These are phyloP conservation scores for Isoetes engelmannii DNA, from an alignment of 83 land plant genomes.

Conservation along the genomic window DNA sequence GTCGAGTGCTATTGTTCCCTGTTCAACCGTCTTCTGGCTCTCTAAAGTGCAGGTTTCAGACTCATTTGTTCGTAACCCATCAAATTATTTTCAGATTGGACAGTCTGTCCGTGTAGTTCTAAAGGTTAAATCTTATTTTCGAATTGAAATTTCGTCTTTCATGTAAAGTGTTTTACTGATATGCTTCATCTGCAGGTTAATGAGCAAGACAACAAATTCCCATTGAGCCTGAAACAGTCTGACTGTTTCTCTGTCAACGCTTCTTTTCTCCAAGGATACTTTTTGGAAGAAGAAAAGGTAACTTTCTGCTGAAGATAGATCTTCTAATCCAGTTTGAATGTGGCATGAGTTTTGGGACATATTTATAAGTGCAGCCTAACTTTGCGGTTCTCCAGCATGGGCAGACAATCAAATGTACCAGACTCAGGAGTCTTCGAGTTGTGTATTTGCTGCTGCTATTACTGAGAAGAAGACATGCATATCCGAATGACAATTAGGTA, in stretches of 20 bases:
- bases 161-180: constrained; percentile 5
- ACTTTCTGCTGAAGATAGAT: too few relatives aligned
- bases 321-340: not conserved
- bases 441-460: too few relatives aligned
- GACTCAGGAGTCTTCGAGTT: too few relatives aligned
- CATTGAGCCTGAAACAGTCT: constrained; percentile 78
- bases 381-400: too few relatives aligned
- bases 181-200: constrained; percentile 45
- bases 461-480: too few relatives aligned
- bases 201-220: constrained; percentile 51
- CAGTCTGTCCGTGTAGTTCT: constrained; percentile 88
- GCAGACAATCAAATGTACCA: too few relatives aligned
- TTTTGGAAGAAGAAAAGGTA: constrained; percentile 83
- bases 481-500: constrained; percentile 10
- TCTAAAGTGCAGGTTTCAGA: constrained; percentile 46
- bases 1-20: not conserved
- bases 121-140: constrained; percentile 31
- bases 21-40: not conserved
- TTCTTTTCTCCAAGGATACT: constrained; percentile 75
- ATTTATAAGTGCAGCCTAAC: too few relatives aligned
- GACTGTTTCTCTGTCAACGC: constrained; percentile 70
- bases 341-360: too few relatives aligned
- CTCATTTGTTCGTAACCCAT: constrained; percentile 37
- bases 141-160: not conserved
- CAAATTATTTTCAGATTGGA: constrained; percentile 57